Evolutionary conservation across 192 early-diverging fungal species (phyloP).

Genomic region (Entophlyctis helioformis): DNA sequence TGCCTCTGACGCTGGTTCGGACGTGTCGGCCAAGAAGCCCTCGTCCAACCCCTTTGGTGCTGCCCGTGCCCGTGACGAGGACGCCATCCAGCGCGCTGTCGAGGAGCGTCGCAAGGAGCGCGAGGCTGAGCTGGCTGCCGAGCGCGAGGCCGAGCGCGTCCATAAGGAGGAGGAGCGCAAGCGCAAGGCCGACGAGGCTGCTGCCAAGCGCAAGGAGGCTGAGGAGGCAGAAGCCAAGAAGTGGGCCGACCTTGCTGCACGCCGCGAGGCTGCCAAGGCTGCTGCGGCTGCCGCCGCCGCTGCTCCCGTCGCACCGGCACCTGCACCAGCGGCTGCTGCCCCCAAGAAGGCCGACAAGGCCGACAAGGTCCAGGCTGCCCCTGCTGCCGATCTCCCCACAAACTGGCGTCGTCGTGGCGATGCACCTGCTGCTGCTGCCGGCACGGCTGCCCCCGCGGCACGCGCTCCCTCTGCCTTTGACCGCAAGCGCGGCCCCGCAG

Average conservation of each 20-base stretch:
- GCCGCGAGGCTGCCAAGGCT: background rate
- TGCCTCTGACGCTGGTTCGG: slow-evolving; percentile 2
- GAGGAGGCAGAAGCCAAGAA: slow-evolving; percentile 2
- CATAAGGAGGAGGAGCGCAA: slow-evolving; percentile 12
- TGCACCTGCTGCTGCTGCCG: too few species aligned
- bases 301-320: background rate
- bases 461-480: too few species aligned
- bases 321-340: background rate
- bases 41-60: slow-evolving; percentile 47
- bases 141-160: slow-evolving; percentile 14
- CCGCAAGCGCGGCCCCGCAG: too few species aligned
- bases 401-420: too few species aligned
- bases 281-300: background rate
- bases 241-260: background rate
- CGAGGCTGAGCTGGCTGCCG: slow-evolving; percentile 24
- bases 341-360: background rate
- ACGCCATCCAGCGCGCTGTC: slow-evolving; percentile 30
- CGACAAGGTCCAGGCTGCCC: background rate
- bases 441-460: too few species aligned
- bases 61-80: slow-evolving; percentile 38
- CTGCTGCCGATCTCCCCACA: too few species aligned
- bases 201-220: slow-evolving; percentile 1
- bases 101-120: slow-evolving; percentile 32
- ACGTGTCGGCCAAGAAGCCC: slow-evolving; percentile 14
- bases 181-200: slow-evolving; percentile 7